Conservation (phyloP, 345 rosid genomes). For the Ricinus communis region DNA sequence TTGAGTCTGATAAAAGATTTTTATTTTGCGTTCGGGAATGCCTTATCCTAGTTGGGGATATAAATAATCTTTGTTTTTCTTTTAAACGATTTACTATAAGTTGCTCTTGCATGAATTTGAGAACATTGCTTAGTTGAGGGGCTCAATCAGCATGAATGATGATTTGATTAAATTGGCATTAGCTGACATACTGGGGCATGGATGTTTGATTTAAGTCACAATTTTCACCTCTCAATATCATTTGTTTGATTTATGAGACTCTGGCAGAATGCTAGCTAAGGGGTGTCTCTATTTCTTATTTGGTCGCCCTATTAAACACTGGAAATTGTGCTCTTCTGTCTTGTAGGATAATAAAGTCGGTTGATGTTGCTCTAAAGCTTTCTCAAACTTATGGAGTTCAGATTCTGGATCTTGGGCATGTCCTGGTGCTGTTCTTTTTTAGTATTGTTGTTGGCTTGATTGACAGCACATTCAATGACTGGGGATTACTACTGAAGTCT, state of each 20-base stretch:
- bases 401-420: conserved; percentile 44
- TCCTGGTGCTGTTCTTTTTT: conserved; percentile 48
- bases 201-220: not conserved
- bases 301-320: not conserved
- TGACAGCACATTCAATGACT: conserved; percentile 44
- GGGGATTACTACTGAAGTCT: conserved; percentile 40
- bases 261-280: not conserved
- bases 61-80: too few species aligned
- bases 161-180: not conserved
- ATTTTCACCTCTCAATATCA: not conserved
- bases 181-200: not conserved
- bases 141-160: not conserved
- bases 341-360: conserved; percentile 54
- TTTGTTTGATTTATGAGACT: not conserved
- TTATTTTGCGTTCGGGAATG: too few species aligned
- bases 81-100: too few species aligned
- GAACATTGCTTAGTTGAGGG: not conserved
- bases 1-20: too few species aligned
- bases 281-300: not conserved
- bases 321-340: not conserved
- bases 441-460: conserved; percentile 36
- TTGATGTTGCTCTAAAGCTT: conserved; percentile 46
- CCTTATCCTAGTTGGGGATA: too few species aligned
- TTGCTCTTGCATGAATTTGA: too few species aligned
- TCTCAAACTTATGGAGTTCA: conserved; percentile 39